Percentiles rank a stretch among this genome's conserved stretches.
phyloP scores from a whole-genome alignment of 176 grass and related monocot species.

The Phoenix roebelenii region DNA sequence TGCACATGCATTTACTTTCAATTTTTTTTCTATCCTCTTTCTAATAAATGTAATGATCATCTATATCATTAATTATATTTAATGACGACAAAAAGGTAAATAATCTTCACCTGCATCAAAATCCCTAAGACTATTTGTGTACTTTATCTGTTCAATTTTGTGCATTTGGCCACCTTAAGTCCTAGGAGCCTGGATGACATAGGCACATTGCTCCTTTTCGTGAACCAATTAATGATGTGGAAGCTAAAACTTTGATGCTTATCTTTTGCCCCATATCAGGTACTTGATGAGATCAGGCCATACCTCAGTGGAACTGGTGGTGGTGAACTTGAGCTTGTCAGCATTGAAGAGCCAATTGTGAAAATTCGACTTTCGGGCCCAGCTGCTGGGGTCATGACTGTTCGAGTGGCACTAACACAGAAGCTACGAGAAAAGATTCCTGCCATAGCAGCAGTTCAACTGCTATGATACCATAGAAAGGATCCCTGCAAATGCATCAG shows the following conservation, averaged over 20 bases:
- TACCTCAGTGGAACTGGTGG: constrained; percentile 89
- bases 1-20: too few species aligned
- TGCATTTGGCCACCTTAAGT: too few species aligned
- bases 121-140: too few species aligned
- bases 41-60: too few species aligned
- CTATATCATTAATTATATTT: too few species aligned
- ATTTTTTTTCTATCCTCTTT: too few species aligned
- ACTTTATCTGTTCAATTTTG: too few species aligned
- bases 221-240: neutral
- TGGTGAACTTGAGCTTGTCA: constrained; percentile 75
- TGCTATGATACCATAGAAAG: constrained; percentile 19
- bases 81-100: too few species aligned
- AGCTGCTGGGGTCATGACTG: constrained; percentile 82
- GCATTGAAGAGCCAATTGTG: constrained; percentile 73
- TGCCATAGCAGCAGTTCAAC: constrained; percentile 66
- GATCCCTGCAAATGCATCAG: too few species aligned
- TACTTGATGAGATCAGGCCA: constrained; percentile 94
- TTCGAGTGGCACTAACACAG: constrained; percentile 75
- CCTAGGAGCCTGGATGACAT: too few species aligned
- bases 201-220: too few species aligned
- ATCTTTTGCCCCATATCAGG: constrained; percentile 30
- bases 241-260: neutral
- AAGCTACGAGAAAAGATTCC: constrained; percentile 96
- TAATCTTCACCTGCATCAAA: too few species aligned
- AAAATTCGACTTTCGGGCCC: constrained; percentile 80